Evolutionary conservation across 305 asterid species (phyloP).

Genomic region (Fraxinus dipetala): DNA sequence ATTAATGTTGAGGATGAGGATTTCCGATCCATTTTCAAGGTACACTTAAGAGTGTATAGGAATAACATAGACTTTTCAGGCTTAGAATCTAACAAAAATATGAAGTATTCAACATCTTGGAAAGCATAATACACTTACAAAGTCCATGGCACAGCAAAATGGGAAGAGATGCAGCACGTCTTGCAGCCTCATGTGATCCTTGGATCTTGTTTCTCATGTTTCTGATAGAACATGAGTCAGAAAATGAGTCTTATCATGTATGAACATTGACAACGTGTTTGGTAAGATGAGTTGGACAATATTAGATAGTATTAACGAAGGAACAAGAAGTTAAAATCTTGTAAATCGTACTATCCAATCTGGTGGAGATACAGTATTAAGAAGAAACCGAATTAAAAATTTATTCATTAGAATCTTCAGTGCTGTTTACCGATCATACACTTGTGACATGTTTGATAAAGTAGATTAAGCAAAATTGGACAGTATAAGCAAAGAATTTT

Average conservation of each 20-base stretch:
- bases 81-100: background rate
- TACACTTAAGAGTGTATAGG: background rate
- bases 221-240: slow-evolving; percentile 38
- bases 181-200: slow-evolving; percentile 75
- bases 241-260: background rate
- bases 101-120: background rate
- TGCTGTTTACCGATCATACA: background rate
- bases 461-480: background rate
- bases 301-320: background rate
- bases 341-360: background rate
- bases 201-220: slow-evolving; percentile 66
- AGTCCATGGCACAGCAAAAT: slow-evolving; percentile 85
- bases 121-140: slow-evolving; percentile 43
- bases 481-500: background rate
- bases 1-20: background rate
- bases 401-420: background rate
- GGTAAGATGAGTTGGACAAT: background rate
- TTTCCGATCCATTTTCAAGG: background rate
- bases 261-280: background rate
- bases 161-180: slow-evolving; percentile 93
- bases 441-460: background rate
- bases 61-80: background rate
- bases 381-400: background rate
- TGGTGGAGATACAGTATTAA: background rate
- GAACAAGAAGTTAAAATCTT: background rate